These are phyloP conservation scores for Neophaeococcomyces aloes DNA, from an alignment of 2,329 filamentous ascomycete species.

Conservation along the genomic window DNA sequence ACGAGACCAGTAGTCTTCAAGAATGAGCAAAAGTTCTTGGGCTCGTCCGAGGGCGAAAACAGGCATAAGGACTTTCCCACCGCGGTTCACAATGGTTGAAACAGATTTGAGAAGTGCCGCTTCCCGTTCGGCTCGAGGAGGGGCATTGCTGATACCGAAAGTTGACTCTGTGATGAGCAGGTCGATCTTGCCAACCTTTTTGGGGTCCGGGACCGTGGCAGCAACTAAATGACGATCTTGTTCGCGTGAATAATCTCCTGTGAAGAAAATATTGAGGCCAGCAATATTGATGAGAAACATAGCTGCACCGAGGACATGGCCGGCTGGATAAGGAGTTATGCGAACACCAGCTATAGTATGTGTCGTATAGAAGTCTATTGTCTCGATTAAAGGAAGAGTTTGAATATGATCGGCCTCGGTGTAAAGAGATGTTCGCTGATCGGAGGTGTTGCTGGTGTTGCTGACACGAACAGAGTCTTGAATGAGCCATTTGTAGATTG, in stretches of 20 bases:
- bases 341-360: constrained; percentile 94
- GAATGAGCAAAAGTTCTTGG: constrained; percentile 83
- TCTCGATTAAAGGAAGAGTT: constrained; percentile 88
- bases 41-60: constrained; percentile 91
- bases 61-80: constrained; percentile 84
- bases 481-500: constrained; percentile 99
- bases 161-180: constrained; percentile 96
- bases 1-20: constrained; percentile 93
- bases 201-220: constrained; percentile 62
- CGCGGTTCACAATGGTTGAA: constrained; percentile 79
- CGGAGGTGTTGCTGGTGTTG: constrained; percentile 55
- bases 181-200: constrained; percentile 72
- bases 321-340: constrained; percentile 92
- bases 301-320: constrained; percentile 92
- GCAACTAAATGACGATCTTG: constrained; percentile 93
- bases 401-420: constrained; percentile 91
- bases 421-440: constrained; percentile 62
- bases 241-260: constrained; percentile 92
- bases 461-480: constrained; percentile 88
- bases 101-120: constrained; percentile 92
- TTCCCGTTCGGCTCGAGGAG: constrained; percentile 81
- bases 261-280: constrained; percentile 92
- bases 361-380: constrained; percentile 96
- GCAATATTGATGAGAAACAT: constrained; percentile 99
- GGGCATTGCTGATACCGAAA: constrained; percentile 88